A percentile compares a stretch with the other conserved stretches of the same genome.
Evolutionary conservation across 1,139 yeast species (phyloP).

Genomic region (Diutina rugosa): DNA sequence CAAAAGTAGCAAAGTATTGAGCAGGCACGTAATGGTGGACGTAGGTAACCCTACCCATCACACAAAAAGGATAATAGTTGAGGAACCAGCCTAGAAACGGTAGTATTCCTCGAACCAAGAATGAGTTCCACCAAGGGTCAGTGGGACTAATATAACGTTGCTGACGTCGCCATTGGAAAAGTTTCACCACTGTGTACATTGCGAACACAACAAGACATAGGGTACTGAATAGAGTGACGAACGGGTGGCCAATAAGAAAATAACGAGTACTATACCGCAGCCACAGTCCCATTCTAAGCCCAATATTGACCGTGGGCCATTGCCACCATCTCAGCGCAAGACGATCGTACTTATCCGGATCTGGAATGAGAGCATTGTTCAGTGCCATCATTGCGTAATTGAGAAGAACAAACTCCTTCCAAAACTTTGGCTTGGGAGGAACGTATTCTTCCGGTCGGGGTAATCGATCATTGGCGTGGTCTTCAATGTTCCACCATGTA

Average conservation of each 20-base stretch:
- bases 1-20: constrained; percentile 19
- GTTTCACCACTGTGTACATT: constrained; percentile 9
- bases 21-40: constrained; percentile 26
- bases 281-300: constrained; percentile 68
- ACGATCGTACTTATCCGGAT: constrained; percentile 50
- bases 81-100: constrained; percentile 21
- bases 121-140: constrained; percentile 5
- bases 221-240: constrained; percentile 50
- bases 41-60: constrained; percentile 23
- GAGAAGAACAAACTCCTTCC: constrained; percentile 56
- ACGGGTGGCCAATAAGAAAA: constrained; percentile 55
- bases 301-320: constrained; percentile 57
- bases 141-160: constrained; percentile 6
- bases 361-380: constrained; percentile 66
- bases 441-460: constrained; percentile 27
- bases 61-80: constrained; percentile 19
- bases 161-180: constrained; percentile 25
- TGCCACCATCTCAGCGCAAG: constrained; percentile 71
- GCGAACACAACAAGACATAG: constrained; percentile 10
- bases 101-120: constrained; percentile 14
- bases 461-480: constrained; percentile 38
- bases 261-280: constrained; percentile 32
- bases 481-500: constrained; percentile 76
- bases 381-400: constrained; percentile 74
- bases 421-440: constrained; percentile 58